These are phyloP conservation scores for Pseudogymnoascus sp. DNA, from an alignment of 2,329 filamentous ascomycete genomes.

Conservation along the genomic window DNA sequence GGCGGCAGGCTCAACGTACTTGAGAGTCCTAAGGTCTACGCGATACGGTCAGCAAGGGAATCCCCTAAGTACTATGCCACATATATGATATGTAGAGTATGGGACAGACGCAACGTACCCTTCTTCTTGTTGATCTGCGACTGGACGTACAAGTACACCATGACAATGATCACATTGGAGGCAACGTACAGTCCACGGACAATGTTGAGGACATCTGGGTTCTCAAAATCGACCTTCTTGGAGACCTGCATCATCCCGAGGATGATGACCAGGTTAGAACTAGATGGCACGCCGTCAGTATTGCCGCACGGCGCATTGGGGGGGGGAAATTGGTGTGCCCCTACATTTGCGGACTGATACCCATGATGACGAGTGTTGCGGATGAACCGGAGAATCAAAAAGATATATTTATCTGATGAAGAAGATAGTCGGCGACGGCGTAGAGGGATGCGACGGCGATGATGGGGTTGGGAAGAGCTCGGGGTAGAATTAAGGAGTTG, in stretches of 20 bases:
- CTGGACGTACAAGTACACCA: constrained; percentile 79
- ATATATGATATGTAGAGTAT: neutral
- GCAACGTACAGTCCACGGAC: constrained; percentile 57
- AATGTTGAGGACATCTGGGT: constrained; percentile 60
- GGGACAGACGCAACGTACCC: constrained; percentile 48
- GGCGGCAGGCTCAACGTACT: constrained; percentile 93
- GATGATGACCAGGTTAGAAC: constrained; percentile 89
- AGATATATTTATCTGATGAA: constrained; percentile 3
- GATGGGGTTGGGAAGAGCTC: constrained; percentile 2
- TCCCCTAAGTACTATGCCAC: neutral
- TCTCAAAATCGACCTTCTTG: constrained; percentile 90
- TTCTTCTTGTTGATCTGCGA: constrained; percentile 89
- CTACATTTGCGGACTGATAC: constrained; percentile 5
- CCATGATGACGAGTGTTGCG: constrained; percentile 1
- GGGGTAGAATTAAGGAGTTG: neutral
- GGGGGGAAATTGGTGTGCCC: neutral
- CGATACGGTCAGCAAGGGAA: neutral
- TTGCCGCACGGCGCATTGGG: neutral
- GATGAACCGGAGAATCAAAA: constrained; percentile 5
- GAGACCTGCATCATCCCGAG: constrained; percentile 97
- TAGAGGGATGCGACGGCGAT: neutral
- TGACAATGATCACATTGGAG: constrained; percentile 74
- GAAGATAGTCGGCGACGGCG: neutral
- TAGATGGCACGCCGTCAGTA: constrained; percentile 32
- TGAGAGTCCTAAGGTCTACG: constrained; percentile 91